Evolutionary conservation across 2,329 filamentous ascomycete genomes (phyloP), one percentile per base, ranked within the genome.

Genomic region (Claviceps lovelessii): DNA sequence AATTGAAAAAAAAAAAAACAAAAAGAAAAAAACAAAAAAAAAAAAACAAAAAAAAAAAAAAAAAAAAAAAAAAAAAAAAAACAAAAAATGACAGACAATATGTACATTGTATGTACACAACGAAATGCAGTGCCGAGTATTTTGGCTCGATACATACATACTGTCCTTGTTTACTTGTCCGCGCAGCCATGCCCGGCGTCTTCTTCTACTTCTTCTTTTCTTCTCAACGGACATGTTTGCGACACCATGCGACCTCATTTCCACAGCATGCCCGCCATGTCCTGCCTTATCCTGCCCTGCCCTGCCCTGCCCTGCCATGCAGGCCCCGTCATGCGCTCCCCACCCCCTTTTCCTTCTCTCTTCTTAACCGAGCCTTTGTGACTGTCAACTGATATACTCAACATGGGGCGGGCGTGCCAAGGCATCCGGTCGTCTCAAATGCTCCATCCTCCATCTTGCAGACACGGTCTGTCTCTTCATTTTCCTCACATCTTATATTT

Each of bases 401-500:
- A 23, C 23, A 23, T 23, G 23, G 23, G 23, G 23, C 23, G 5
- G 13, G 23, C 23, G 23, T 15, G 44, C 23, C 4, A n/a, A 29
- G 23, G 23, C 11, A 29, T 45, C 19, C 23, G 2, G 5, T 13
- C 37, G 9, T 41, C 15, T 41, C 13, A 17, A 41, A 4, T 15
- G 3, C 37, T 41, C 37, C 15, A 23, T 23, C 19, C 44, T 8
- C 31, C 4, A 23, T 19, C 29, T 19, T 9, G 7, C 31, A 33
- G 46, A 10, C 8, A 23, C 23, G 17, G 19, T 48, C 23, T 48
- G 9, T 29, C 3, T 33, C 17, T 39, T n/a, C n/a, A 10, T 15
- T 23, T 23, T 46, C 41, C 10, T 57, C 59, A 65, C 57, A 83
- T 69, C 70, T 76, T 83, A 68, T 86, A 88, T 66, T 81, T 76